These are phyloP conservation scores for Gossypium sturtianum DNA, from an alignment of 345 rosid genomes.

Conservation along the genomic window DNA sequence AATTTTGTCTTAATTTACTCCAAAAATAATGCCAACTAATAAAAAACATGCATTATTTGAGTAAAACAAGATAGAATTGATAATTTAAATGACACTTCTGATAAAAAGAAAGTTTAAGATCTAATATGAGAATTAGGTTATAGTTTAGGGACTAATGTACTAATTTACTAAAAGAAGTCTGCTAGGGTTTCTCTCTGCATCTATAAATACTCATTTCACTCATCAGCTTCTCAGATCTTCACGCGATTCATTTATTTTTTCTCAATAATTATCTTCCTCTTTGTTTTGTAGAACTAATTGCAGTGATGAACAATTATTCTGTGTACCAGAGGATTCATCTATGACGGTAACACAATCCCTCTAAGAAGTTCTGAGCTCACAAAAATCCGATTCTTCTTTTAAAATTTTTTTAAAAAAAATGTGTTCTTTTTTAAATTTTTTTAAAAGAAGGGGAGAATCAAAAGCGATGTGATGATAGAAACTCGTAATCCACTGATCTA, in stretches of 20 bases:
- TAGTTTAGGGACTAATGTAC: no score
- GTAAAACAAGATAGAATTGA: no score
- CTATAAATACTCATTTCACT: slow-evolving; percentile 3
- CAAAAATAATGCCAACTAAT: no score
- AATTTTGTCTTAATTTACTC: no score
- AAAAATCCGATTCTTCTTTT: not conserved
- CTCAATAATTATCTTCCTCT: not conserved
- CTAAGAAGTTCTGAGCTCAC: slow-evolving; percentile 58
- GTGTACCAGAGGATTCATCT: slow-evolving; percentile 30
- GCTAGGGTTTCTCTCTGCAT: slow-evolving; percentile 13
- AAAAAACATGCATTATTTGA: no score
- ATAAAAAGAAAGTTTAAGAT: no score
- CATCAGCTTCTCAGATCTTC: no score
- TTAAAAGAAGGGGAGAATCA: not conserved
- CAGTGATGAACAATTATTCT: slow-evolving; percentile 28
- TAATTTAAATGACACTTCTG: no score
- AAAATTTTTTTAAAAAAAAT: not conserved
- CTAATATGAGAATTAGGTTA: no score
- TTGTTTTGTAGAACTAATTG: not conserved
- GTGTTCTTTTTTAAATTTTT: not conserved
- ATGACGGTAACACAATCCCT: slow-evolving; percentile 48
- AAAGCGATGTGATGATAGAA: slow-evolving; percentile 42
- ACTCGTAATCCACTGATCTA: slow-evolving; percentile 47
- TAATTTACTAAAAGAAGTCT: not conserved
- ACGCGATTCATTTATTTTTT: no score